phyloP scores from a whole-genome alignment of 495 filamentous ascomycete species.

The Neurospora hispaniola region DNA sequence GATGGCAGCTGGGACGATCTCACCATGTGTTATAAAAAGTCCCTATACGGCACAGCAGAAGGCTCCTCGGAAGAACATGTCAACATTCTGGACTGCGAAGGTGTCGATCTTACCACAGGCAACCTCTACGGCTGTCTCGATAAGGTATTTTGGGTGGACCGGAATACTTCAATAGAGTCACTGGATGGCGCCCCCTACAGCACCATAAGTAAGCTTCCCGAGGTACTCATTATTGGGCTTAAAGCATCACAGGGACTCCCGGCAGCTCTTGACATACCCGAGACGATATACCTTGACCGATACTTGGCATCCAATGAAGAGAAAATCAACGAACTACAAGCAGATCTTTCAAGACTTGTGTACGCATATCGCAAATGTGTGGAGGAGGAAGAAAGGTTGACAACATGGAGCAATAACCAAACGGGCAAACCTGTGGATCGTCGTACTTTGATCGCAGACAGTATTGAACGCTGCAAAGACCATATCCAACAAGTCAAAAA shows the following conservation, averaged over 20 bases:
- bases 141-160: slow-evolving; percentile 45
- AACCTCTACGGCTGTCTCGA: slow-evolving; percentile 65
- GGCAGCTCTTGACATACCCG: slow-evolving; percentile 53
- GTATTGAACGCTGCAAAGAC: slow-evolving; percentile 13
- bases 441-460: slow-evolving; percentile 17
- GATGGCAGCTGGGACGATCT: neutral
- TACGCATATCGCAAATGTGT: slow-evolving; percentile 13
- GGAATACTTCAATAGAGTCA: neutral
- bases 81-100: neutral
- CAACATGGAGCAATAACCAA: slow-evolving; percentile 8
- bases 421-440: slow-evolving; percentile 26
- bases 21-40: neutral
- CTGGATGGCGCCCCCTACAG: slow-evolving; percentile 12
- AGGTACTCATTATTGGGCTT: slow-evolving; percentile 58
- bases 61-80: neutral
- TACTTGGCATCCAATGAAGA: slow-evolving; percentile 54
- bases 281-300: slow-evolving; percentile 65
- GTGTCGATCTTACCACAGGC: neutral
- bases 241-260: slow-evolving; percentile 27
- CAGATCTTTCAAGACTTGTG: slow-evolving; percentile 22
- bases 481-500: slow-evolving; percentile 11
- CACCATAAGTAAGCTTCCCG: slow-evolving; percentile 44
- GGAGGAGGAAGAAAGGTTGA: slow-evolving; percentile 16
- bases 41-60: neutral
- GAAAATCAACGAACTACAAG: slow-evolving; percentile 33